Base-by-base conservation (phyloP, 768 basidiomycete genomes). In the Pleurotus sapidus region DNA sequence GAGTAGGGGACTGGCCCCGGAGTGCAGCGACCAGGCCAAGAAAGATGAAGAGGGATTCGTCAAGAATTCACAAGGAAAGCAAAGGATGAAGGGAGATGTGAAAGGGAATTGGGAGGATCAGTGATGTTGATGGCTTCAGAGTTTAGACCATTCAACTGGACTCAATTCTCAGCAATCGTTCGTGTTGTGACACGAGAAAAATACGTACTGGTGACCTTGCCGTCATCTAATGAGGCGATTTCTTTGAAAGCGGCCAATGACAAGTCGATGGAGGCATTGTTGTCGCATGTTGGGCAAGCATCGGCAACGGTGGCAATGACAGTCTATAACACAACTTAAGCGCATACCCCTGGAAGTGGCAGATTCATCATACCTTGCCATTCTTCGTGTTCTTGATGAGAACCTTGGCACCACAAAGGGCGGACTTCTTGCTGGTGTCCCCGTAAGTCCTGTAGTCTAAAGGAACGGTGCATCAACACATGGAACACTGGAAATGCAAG, bases 271-370 rank as follows among this genome's bases (percentile, higher is more conserved):
- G 87, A 89, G 69, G 88, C 79, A 25, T 37, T 34, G 63, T 81
- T 84, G 0, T 65, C 50, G 74, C 93, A 96, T 17, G 87, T 87
- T 23, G 93, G 92, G 78, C 93, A 97, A 38, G 79, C 86, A 63
- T 94, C 93, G 11, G 82, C 90, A 61, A 97, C 77, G 23, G 76
- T 80, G 46, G 86, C 92, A 3, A 70, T 76, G 57, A 89, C 79
- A n/a, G 70, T 67, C 70, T 76, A 20, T 3, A 63, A 63, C 27
- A n/a, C 25, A 23, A 61, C 4, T 24, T 43, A 56, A 42, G 40
- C 23, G 50, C 57, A 30, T 37, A 49, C 40, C 59, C 46, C 18
- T 50, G 17, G 11, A 40, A 55, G 17, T 12, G 46, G 27, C 34
- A 40, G 18, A 57, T 49, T 48, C 47, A 42, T 46, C 64, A 20